phyloP scores from a whole-genome alignment of 371 early-diverging fungal species.

The Paraphysoderma sedebokerense region DNA sequence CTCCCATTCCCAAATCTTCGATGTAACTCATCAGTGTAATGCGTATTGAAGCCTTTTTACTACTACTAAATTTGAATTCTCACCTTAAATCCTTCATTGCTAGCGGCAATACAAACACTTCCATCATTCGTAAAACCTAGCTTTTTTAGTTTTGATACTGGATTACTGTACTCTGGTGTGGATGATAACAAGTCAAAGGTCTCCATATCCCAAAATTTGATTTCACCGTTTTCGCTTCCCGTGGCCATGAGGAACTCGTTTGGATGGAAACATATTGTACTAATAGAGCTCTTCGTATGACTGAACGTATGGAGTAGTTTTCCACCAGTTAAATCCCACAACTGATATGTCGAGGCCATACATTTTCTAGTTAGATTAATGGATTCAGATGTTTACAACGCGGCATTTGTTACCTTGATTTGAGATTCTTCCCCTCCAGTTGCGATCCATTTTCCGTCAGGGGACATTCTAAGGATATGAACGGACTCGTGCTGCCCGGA shows the following conservation, averaged over 20 bases:
- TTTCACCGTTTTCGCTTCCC: neutral
- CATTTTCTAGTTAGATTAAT: neutral
- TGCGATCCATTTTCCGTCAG: conserved; percentile 38
- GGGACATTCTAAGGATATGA: conserved; percentile 18
- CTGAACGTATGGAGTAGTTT: conserved; percentile 19
- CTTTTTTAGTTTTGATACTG: neutral
- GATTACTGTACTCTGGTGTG: neutral
- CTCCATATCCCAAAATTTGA: conserved; percentile 1
- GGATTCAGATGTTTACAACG: neutral
- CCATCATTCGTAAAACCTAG: neutral
- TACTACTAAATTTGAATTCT: too few relatives aligned
- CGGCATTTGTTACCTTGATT: conserved; percentile 15
- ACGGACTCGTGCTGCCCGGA: neutral
- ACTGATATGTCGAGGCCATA: too few relatives aligned
- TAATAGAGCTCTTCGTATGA: neutral
- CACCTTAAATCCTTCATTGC: too few relatives aligned
- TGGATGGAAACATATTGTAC: conserved; percentile 1
- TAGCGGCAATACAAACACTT: neutral
- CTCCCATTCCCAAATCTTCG: neutral
- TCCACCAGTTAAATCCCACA: conserved; percentile 42
- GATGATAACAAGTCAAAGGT: neutral
- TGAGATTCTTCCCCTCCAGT: conserved; percentile 17
- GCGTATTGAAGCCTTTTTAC: too few relatives aligned
- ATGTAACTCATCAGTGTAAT: too few relatives aligned
- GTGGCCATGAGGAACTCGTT: conserved; percentile 1